Evolutionary conservation across 192 early-diverging fungal genomes (phyloP), one percentile per base, ranked within the genome.

Genomic region (Glomus cerebriforme): DNA sequence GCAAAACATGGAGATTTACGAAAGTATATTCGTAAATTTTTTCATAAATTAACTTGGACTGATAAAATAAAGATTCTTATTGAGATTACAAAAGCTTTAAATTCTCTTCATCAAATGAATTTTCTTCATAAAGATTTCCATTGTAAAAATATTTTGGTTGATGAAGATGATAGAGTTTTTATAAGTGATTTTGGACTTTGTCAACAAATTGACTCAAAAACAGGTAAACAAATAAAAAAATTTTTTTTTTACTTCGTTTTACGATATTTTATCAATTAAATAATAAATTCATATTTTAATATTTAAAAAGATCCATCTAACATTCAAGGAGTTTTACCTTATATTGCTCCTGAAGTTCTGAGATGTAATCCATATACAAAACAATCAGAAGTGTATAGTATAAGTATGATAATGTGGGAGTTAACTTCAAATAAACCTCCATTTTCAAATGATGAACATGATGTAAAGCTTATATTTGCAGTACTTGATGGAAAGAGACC

Each of bases 381-480:
- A n/a, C 79, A 78, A 78, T 82, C 82, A 22, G 84, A 85, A 27
- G 72, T 85, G 1, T 85, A 83, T 78, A 81, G 80, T 80, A 45
- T 83, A 15, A 80, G 82, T 15, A 82, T 85, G 64, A 85, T 85
- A 65, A 85, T 85, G 84, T 85, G 81, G 81, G 84, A 85, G 19
- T 59, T 85, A 35, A 78, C 80, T 27, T 80, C 78, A 17, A 80
- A 82, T 37, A n/a, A 81, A 32, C 80, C 78, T 15, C 84, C 84
- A 17, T 83, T 81, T 32, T 37, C 22, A 24, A 29, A 75, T 43
- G 1, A 10, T 31, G 4, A 37, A 34, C 59, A 75, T 75, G 74
- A 39, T 13, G 3, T 1, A 3, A 15, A 5, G 10, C 37, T 75
- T 19, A n/a, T 59, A 3, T 5, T 58, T n/a, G 19, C 31, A 39